Base-by-base conservation (phyloP, 306 rosid genomes). In the Malus fusca region DNA sequence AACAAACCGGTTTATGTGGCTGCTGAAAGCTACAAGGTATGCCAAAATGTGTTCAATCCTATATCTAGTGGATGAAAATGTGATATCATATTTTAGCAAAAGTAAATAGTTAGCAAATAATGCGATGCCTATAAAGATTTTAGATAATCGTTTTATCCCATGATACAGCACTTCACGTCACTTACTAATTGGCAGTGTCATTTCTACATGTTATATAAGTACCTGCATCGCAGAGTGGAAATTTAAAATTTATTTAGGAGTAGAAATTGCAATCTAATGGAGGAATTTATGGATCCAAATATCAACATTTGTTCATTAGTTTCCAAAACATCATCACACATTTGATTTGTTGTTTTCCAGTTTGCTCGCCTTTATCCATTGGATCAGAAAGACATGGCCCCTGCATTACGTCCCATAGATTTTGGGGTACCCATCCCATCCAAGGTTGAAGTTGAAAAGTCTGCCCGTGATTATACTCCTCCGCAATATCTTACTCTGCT, bases 1-100 rank as follows among this genome's bases (percentile, higher is more conserved):
- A 84, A 83, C 82, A 92, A 95, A 72, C 97, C 98, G 43, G 89
- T 92, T 72, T 92, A 90, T 55, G 98, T 92, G 75, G 98, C 97
- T 64, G 98, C 97, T 55, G 98, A 95, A 88, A 95, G 98, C 88
- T 95, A 90, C 86, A 92, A 92, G 97, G 98, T 94, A 74, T 58
- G 42, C 55, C 60, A 23, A 56, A 71, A 19, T 11, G 48, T 55
- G 44, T 74, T 81, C 67, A 22, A 56, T 71, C 67, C 74, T 46
- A 63, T 52, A 14, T 23, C 8, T 43, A 26, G 59, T 26, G 59
- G 62, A 73, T 52, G 11, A 61, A 28, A 19, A 37, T 37, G 42
- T 37, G 40, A 35, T 35, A 37, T 15, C 52, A 59, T 43, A 19
- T 60, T 25, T 37, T 14, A 3, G 74, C 10, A 63, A 40, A 40